A percentile compares a stretch with the other conserved stretches of the same genome.
Evolutionary conservation across 768 basidiomycete species (phyloP).

Genomic region (Butyriboletus loyo): DNA sequence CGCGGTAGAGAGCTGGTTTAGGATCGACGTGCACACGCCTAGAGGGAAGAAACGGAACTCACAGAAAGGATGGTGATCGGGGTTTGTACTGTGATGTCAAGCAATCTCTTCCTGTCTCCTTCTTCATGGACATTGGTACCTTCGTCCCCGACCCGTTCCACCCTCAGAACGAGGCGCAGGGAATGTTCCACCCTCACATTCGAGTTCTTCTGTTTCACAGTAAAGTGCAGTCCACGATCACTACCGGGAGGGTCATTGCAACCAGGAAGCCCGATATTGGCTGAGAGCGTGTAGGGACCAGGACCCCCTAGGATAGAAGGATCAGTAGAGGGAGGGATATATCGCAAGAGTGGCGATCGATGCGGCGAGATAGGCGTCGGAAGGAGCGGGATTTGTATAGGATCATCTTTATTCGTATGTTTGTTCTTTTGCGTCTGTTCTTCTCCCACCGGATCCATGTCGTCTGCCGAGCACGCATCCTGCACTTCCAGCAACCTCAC

Average conservation of each 20-base stretch:
- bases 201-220: constrained; percentile 63
- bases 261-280: constrained; percentile 16
- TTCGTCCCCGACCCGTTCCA: constrained; percentile 73
- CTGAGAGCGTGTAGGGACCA: constrained; percentile 24
- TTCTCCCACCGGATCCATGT: background rate
- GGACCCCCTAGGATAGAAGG: constrained; percentile 24
- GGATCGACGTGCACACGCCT: background rate
- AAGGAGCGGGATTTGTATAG: constrained; percentile 20
- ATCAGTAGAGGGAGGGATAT: constrained; percentile 14
- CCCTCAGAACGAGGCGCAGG: constrained; percentile 78
- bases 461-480: constrained; percentile 17
- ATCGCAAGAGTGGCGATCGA: constrained; percentile 25
- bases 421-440: constrained; percentile 13
- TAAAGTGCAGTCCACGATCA: constrained; percentile 56
- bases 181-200: constrained; percentile 72
- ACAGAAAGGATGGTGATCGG: constrained; percentile 89
- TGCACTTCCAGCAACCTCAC: constrained; percentile 20
- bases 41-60: constrained; percentile 29
- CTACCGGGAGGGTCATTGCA: constrained; percentile 4
- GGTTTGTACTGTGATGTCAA: constrained; percentile 85
- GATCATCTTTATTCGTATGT: constrained; percentile 1
- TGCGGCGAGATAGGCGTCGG: constrained; percentile 30
- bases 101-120: constrained; percentile 69
- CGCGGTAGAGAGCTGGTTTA: background rate
- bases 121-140: constrained; percentile 56